Evolutionary conservation across 2,329 filamentous ascomycete species (phyloP).

Genomic region (Cercospora sp.): DNA sequence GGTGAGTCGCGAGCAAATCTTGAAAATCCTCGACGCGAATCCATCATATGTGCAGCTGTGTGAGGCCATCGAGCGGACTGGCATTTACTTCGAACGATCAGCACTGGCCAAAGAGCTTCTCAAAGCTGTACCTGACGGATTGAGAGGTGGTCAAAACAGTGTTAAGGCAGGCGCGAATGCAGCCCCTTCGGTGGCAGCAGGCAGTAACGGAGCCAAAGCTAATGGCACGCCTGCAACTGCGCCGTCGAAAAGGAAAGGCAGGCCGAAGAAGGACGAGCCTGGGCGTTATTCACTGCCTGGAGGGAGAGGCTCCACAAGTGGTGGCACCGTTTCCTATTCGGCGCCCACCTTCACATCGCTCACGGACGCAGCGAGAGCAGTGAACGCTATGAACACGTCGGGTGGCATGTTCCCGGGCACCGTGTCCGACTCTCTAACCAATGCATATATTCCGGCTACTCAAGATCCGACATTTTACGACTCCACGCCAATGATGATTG

Average conservation of each 20-base stretch:
- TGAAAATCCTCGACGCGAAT: conserved; percentile 53
- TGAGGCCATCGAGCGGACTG: conserved; percentile 52
- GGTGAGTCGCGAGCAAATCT: conserved; percentile 45
- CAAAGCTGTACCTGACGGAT: conserved; percentile 44
- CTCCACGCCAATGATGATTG: conserved; percentile 12
- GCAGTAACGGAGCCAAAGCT: not conserved
- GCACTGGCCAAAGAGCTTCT: conserved; percentile 55
- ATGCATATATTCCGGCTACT: conserved; percentile 1
- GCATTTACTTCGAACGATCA: conserved; percentile 53
- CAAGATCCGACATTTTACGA: conserved; percentile 13
- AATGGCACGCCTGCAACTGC: conserved; percentile 7
- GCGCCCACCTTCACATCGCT: conserved; percentile 32
- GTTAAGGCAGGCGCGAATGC: conserved; percentile 9
- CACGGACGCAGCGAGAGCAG: conserved; percentile 28
- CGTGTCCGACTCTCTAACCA: conserved; percentile 11
- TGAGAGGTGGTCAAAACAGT: conserved; percentile 25
- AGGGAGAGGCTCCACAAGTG: conserved; percentile 10
- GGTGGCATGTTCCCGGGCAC: conserved; percentile 3
- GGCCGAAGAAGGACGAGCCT: conserved; percentile 25
- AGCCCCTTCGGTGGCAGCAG: not conserved
- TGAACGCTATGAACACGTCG: conserved; percentile 27
- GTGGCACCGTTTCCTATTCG: conserved; percentile 31
- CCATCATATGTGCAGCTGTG: conserved; percentile 59
- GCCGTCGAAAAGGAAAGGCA: conserved; percentile 26
- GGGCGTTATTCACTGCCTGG: conserved; percentile 20